phyloP scores from a whole-genome alignment of 2,329 filamentous ascomycete species.

The Sordariomycetes sp. region DNA sequence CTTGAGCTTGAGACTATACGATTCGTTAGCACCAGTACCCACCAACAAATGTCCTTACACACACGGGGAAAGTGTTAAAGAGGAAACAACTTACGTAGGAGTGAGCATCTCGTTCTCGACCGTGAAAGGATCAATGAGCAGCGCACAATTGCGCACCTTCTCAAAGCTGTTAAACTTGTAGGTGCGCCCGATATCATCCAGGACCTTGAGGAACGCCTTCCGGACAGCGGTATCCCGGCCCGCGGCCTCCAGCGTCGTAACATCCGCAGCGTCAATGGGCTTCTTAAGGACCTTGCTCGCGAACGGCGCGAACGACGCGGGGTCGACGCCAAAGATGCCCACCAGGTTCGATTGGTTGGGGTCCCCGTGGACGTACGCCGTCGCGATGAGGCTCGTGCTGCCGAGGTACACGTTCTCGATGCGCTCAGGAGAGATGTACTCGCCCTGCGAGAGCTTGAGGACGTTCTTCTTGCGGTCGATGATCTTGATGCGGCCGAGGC shows the following conservation, averaged over 20 bases:
- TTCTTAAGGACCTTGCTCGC: slow-evolving; percentile 64
- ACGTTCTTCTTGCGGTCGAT: slow-evolving; percentile 98
- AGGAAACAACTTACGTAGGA: slow-evolving; percentile 55
- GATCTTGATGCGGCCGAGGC: slow-evolving; percentile 76
- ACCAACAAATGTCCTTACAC: not conserved
- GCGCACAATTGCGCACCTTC: slow-evolving; percentile 57
- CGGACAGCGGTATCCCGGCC: slow-evolving; percentile 57
- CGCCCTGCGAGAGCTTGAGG: slow-evolving; percentile 93
- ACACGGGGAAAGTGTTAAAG: not conserved
- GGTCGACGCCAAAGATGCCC: slow-evolving; percentile 77
- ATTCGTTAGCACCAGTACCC: slow-evolving; percentile 8
- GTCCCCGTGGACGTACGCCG: slow-evolving; percentile 86
- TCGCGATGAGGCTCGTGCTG: slow-evolving; percentile 62
- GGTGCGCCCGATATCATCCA: slow-evolving; percentile 66
- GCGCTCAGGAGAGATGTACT: slow-evolving; percentile 94
- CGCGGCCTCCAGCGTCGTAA: slow-evolving; percentile 52
- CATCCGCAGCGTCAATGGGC: slow-evolving; percentile 49
- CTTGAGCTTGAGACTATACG: slow-evolving; percentile 43
- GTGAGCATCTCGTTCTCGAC: slow-evolving; percentile 86
- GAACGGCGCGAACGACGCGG: slow-evolving; percentile 69
- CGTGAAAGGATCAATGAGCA: slow-evolving; percentile 81
- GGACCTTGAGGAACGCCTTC: slow-evolving; percentile 61
- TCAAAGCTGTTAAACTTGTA: slow-evolving; percentile 91
- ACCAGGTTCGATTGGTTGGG: slow-evolving; percentile 70
- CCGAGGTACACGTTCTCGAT: slow-evolving; percentile 91